phyloP scores from a whole-genome alignment of 2,329 filamentous ascomycete genomes.

The Penicillium palitans region DNA sequence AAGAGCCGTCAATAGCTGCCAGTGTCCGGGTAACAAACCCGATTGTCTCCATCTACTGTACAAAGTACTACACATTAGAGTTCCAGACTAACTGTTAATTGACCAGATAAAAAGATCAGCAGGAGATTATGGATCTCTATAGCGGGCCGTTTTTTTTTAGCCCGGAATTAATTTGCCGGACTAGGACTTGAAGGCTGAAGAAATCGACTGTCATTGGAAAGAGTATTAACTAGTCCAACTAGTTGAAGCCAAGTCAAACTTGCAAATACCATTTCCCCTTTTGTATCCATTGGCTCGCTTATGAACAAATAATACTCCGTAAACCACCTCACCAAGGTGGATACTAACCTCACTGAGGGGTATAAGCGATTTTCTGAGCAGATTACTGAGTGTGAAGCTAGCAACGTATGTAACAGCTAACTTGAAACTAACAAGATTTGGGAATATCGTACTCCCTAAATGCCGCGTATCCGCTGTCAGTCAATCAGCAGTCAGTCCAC shows the following conservation, averaged over 20 bases:
- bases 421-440: background rate
- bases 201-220: constrained; percentile 4
- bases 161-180: background rate
- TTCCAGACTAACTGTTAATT: background rate
- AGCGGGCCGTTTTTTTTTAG: background rate
- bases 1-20: background rate
- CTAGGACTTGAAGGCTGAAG: background rate
- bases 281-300: background rate
- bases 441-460: background rate
- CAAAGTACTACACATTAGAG: background rate
- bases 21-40: background rate
- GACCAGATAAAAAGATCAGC: background rate
- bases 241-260: background rate
- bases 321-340: background rate
- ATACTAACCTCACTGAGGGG: background rate
- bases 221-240: background rate
- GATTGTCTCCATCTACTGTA: background rate
- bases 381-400: background rate
- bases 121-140: background rate
- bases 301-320: background rate
- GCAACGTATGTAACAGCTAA: background rate
- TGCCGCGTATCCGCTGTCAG: background rate
- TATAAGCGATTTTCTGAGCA: background rate
- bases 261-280: background rate
- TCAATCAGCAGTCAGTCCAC: background rate